These are phyloP conservation scores for Podaxis pistillaris DNA, from an alignment of 768 basidiomycete genomes.

Conservation along the genomic window DNA sequence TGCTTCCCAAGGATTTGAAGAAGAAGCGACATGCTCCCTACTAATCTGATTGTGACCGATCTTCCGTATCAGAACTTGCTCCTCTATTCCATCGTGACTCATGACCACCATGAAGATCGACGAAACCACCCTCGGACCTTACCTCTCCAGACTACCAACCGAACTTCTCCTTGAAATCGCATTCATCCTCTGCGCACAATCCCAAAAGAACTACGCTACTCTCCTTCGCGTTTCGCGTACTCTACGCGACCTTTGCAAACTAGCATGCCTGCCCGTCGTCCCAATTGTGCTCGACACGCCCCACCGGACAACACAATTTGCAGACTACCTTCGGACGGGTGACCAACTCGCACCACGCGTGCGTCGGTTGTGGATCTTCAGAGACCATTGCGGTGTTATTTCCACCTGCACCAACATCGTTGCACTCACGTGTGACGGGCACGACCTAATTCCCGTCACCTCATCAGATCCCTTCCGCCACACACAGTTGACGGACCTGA, in stretches of 20 bases:
- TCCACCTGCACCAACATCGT: not conserved
- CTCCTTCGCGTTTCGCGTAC: not conserved
- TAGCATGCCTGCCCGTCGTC: not conserved
- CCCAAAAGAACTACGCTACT: not conserved
- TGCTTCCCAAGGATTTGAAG: not conserved
- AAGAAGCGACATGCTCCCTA: not conserved
- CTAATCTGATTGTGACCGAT: not conserved
- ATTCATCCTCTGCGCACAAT: not conserved
- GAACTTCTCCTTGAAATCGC: constrained; percentile 8
- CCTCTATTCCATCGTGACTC: not conserved
- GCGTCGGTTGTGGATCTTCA: constrained; percentile 7
- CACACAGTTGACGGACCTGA: not conserved
- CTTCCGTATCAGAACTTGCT: not conserved
- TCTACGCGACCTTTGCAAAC: constrained; percentile 2
- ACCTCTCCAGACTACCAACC: constrained; percentile 1
- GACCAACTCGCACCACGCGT: not conserved
- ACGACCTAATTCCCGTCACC: constrained; percentile 1
- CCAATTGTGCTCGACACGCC: constrained; percentile 5
- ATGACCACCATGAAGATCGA: not conserved
- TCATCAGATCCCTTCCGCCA: constrained; percentile 1
- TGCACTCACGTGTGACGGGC: constrained; percentile 7
- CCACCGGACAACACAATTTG: not conserved
- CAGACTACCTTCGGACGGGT: not conserved
- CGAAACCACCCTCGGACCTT: not conserved
- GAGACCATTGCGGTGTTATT: not conserved